A percentile compares a stretch with the other conserved stretches of the same genome.
Conservation (phyloP, 2,329 filamentous ascomycete species). For the Neoarthrinium moseri region DNA sequence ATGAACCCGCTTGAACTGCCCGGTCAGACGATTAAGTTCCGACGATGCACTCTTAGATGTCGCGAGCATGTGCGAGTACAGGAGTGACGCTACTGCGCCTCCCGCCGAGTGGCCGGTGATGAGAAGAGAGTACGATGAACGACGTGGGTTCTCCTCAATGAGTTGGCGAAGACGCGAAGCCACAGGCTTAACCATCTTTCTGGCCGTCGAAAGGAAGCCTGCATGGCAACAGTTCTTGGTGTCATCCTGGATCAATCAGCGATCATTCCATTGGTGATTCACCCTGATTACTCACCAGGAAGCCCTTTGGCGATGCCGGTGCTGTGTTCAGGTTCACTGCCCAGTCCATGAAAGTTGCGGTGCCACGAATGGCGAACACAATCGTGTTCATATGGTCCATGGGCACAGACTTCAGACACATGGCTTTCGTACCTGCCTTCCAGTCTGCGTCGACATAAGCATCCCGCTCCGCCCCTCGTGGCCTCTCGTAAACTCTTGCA, state of each 20-base stretch:
- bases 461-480: constrained; percentile 61
- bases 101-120: constrained; percentile 87
- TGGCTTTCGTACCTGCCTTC: constrained; percentile 75
- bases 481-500: constrained; percentile 68
- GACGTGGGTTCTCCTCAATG: constrained; percentile 68
- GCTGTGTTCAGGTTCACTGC: constrained; percentile 74
- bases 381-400: constrained; percentile 77
- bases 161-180: constrained; percentile 68
- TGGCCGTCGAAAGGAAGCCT: constrained; percentile 75
- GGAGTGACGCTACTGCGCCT: constrained; percentile 75
- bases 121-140: constrained; percentile 67
- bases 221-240: constrained; percentile 74
- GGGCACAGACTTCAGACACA: constrained; percentile 79
- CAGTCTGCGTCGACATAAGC: constrained; percentile 71
- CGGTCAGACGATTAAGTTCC: constrained; percentile 68
- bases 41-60: constrained; percentile 53
- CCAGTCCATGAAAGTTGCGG: constrained; percentile 82
- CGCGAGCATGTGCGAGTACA: constrained; percentile 80
- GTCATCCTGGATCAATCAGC: constrained; percentile 57
- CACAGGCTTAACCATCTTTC: constrained; percentile 72
- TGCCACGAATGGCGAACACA: constrained; percentile 81
- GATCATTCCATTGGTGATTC: no score
- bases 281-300: constrained; percentile 58
- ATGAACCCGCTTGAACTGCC: constrained; percentile 75
- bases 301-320: constrained; percentile 63